Base-by-base conservation (phyloP, 805 yeast species). In the Lachancea mirantina region DNA sequence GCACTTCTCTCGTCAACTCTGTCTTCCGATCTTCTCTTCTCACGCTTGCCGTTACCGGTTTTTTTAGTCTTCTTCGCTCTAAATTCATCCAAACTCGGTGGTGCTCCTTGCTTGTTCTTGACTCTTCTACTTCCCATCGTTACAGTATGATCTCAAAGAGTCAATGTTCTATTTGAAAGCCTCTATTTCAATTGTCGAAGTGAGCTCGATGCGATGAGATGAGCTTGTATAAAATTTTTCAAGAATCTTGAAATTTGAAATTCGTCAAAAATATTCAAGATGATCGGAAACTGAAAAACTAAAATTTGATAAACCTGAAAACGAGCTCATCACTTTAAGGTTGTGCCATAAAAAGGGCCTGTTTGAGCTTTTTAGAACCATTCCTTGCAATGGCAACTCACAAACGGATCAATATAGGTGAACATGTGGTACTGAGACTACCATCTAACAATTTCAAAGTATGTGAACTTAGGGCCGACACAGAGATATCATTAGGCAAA, bases 71-170 rank as follows among this genome's bases (percentile, higher is more conserved):
- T 67, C 49, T 63, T 73, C 40, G 70, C 68, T 45, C 75, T 75
- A 57, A 88, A 78, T 51, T 89, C 95, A 27, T 89, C 97, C 41
- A 78, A 66, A 5, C 87, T 56, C 21, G 96, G 96, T 46, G 97
- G 97, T 38, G 73, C 83, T 28, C 85, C 92, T 65, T 89, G 97
- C 69, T 84, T 89, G 51, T 84, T 81, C 62, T 81, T 85, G 38
- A 84, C 84, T 67, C 84, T 79, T 74, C 95, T 81, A 41, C 65
- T 62, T 59, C 97, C 97, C 95, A 88, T 84, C 34, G 24, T 33
- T 8, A 16, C 6, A n/a, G n/a, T n/a, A n/a, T n/a, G n/a, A n/a
- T n/a, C n/a, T n/a, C n/a, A n/a, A n/a, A n/a, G n/a, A n/a, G n/a
- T n/a, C n/a, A n/a, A n/a, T n/a, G n/a, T n/a, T n/a, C n/a, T n/a